Evolutionary conservation across 768 basidiomycete genomes (phyloP).

Genomic region (Coprinellus micaceus): DNA sequence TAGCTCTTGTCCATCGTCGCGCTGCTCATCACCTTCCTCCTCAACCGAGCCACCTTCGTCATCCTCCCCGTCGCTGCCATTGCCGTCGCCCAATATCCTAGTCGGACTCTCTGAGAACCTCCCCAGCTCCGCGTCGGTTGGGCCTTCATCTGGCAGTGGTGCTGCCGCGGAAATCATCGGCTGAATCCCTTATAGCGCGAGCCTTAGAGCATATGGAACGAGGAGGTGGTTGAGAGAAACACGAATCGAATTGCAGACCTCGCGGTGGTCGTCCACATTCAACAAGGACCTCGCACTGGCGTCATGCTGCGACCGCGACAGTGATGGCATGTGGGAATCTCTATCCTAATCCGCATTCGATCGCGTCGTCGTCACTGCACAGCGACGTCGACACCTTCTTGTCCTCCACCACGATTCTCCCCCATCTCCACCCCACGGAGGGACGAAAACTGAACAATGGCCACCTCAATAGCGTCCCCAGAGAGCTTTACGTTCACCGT

Average conservation of each 20-base stretch:
- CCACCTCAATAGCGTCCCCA: conserved; percentile 26
- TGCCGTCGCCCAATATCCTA: conserved; percentile 50
- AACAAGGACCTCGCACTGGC: neutral
- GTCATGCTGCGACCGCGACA: neutral
- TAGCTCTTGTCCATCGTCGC: conserved; percentile 17
- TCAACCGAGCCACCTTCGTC: conserved; percentile 24
- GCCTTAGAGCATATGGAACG: neutral
- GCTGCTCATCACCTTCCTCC: conserved; percentile 24
- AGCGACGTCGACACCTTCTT: neutral
- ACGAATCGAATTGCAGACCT: neutral
- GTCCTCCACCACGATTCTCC: neutral
- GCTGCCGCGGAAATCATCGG: neutral
- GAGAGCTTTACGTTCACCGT: conserved; percentile 91
- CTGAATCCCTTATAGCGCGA: neutral
- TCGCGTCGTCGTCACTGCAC: neutral
- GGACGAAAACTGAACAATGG: conserved; percentile 9
- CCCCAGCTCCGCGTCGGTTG: neutral
- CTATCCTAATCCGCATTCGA: neutral
- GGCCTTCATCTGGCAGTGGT: neutral
- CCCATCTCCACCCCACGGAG: neutral
- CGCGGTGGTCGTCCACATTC: neutral
- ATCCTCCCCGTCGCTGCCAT: conserved; percentile 13
- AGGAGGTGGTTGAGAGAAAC: no score
- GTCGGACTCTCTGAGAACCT: neutral
- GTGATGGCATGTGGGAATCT: neutral